Percentiles rank a stretch among this genome's conserved stretches.
Evolutionary conservation across 179 eudicot genomes (phyloP).

Genomic region (Silene coronaria): DNA sequence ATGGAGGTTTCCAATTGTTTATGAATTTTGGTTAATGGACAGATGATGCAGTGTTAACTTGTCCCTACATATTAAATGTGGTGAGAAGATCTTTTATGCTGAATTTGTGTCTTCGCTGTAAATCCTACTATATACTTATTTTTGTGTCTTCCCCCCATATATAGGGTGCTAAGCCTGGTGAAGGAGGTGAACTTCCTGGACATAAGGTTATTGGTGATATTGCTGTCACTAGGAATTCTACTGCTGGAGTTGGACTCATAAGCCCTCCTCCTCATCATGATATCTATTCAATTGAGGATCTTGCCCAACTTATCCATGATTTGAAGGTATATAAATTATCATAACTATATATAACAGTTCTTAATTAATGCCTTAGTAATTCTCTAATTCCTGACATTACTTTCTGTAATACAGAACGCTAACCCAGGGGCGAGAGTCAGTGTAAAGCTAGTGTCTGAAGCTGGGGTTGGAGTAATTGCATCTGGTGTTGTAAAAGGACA

Average conservation of each 20-base stretch:
- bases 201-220: slow-evolving; percentile 97
- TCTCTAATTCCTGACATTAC: slow-evolving; percentile 22
- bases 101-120: slow-evolving; percentile 19
- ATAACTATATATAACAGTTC: neutral
- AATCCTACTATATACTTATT: slow-evolving; percentile 14
- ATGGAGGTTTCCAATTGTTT: slow-evolving; percentile 45
- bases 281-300: slow-evolving; percentile 95
- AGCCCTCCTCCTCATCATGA: slow-evolving; percentile 99
- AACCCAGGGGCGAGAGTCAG: slow-evolving; percentile 93
- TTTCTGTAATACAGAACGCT: slow-evolving; percentile 54
- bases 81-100: slow-evolving; percentile 49
- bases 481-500: slow-evolving; percentile 98
- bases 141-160: slow-evolving; percentile 19
- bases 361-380: neutral
- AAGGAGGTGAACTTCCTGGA: slow-evolving; percentile 99
- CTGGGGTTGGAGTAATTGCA: slow-evolving; percentile 99
- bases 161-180: slow-evolving; percentile 99
- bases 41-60: slow-evolving; percentile 38
- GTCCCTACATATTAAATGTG: slow-evolving; percentile 61
- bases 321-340: slow-evolving; percentile 54
- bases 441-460: slow-evolving; percentile 96
- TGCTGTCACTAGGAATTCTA: slow-evolving; percentile 89
- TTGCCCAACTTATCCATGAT: slow-evolving; percentile 93
- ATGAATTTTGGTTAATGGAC: slow-evolving; percentile 23
- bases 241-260: slow-evolving; percentile 97